Base-by-base conservation (phyloP, 306 rosid genomes). In the Notholithocarpus densiflorus region DNA sequence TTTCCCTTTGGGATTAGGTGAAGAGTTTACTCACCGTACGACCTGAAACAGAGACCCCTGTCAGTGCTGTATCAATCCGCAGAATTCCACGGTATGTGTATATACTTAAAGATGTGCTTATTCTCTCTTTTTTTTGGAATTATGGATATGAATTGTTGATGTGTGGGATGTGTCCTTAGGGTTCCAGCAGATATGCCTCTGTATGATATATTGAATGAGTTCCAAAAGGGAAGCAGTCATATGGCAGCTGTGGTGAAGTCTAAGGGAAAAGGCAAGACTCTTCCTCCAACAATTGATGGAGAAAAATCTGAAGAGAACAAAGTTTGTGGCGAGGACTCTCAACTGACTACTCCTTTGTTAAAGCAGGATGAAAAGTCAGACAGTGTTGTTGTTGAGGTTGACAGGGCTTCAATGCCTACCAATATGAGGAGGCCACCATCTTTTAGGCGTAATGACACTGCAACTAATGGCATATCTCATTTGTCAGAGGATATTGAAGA, bases 181-280 rank as follows among this genome's bases (percentile, higher is more conserved):
- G 99, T 93, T 82, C 99, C 99, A 64, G 86, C 97, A 43, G 97
- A 96, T 86, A 93, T 96, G 98, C 98, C 99, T 71, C 93, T 96
- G 27, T 93, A 96, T 72, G 99, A 96, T 82, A 93, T 96, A 84
- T 83, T 96, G 80, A 96, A 96, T 79, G 98, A 96, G 84, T 96
- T 96, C 84, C 99, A 96, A 75, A 96, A 96, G 77, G 99, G 99
- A 4, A 90, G 97, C 79, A 96, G 99, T 83, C 99, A 96, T 80
- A 93, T 96, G 99, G 99, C 99, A 68, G 98, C 98, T 81, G 96
- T 96, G 77, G 98, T 93, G 77, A 96, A 83, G 83, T 81, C 86
- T 12, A 88, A 81, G 75, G 94, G 87, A 56, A 96, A 85, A 87
- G 82, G 23, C 86, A 93, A 84, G 77, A 29, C 40, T 14, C 79